Evolutionary conservation across 2,329 filamentous ascomycete species (phyloP), one percentile per base, ranked within the genome.

Genomic region (Phialophora macrospora): DNA sequence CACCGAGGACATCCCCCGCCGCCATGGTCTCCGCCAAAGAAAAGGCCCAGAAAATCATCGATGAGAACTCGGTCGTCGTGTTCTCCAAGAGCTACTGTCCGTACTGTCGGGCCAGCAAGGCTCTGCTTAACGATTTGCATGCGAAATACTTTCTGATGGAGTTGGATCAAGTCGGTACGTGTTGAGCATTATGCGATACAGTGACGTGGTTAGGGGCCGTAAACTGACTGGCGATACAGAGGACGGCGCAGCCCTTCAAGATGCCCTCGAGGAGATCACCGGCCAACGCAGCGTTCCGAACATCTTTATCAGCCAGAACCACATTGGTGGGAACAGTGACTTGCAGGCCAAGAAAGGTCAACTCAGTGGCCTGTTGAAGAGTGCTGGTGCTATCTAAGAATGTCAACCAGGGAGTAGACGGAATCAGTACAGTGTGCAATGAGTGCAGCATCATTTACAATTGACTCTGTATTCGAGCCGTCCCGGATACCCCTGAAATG

Each of bases 11-110:
- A 49, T 83, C 79, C 68, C 83, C 90, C 73, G 83, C 86, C 80
- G 86, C 81, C 74, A 96, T 96, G 91, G 88, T 91, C 75, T 87
- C 90, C 77, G 91, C 92, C 75, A 92, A 91, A 81, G 84, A 86
- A 70, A 96, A 96, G 81, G 91, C 91, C 68, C 88, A 97, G 80
- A 79, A 83, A 75, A 88, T 97, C 81, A 97, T 98, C 79, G 87
- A 95, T 80, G 88, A 93, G 76, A 95, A 97, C 82, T 81, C 87
- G 74, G 93, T 97, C 79, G 91, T 95, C 74, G 91, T 99, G 77
- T 99, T 99, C 86, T 93, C 90, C 81, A 99, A 99, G 84, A 92
- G 90, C 17, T 97, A 92, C 83, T 99, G 95, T 86, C 93, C 93
- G 12, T 96, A 96, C 86, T 98, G 94, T 85, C 84, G 81, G 65